phyloP scores from a whole-genome alignment of 129 eudicot genomes.

The Silybum marianum region DNA sequence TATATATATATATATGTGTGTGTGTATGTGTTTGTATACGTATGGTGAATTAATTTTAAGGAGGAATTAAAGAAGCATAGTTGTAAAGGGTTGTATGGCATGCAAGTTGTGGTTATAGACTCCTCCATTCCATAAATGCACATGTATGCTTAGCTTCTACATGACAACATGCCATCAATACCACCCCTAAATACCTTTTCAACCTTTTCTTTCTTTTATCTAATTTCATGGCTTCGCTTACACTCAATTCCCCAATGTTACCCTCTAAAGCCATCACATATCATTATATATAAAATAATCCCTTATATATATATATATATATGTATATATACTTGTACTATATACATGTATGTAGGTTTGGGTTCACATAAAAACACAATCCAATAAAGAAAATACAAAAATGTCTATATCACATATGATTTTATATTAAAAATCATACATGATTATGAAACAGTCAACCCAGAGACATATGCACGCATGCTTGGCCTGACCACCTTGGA shows the following conservation, averaged over 20 bases:
- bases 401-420: too few relatives aligned
- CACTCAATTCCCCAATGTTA: slow-evolving; percentile 25
- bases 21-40: too few relatives aligned
- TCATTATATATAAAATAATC: slow-evolving; percentile 1
- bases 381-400: too few relatives aligned
- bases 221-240: slow-evolving; percentile 16
- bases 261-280: slow-evolving; percentile 28
- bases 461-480: too few relatives aligned
- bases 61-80: slow-evolving; percentile 21
- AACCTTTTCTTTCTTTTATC: neutral
- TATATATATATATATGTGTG: too few relatives aligned
- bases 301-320: neutral
- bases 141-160: slow-evolving; percentile 42
- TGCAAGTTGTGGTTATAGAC: slow-evolving; percentile 33
- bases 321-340: too few relatives aligned
- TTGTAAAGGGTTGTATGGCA: slow-evolving; percentile 31
- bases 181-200: neutral
- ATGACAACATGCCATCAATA: slow-evolving; percentile 18
- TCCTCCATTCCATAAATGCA: slow-evolving; percentile 40
- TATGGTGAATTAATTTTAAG: neutral
- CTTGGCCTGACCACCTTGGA: too few relatives aligned
- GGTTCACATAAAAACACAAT: too few relatives aligned
- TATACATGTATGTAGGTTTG: too few relatives aligned
- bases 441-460: too few relatives aligned
- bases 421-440: too few relatives aligned